Evolutionary conservation across 108 stramenopile genomes (phyloP), one percentile per base, ranked within the genome.

Genomic region (Chaetoceros tenuissimus): DNA sequence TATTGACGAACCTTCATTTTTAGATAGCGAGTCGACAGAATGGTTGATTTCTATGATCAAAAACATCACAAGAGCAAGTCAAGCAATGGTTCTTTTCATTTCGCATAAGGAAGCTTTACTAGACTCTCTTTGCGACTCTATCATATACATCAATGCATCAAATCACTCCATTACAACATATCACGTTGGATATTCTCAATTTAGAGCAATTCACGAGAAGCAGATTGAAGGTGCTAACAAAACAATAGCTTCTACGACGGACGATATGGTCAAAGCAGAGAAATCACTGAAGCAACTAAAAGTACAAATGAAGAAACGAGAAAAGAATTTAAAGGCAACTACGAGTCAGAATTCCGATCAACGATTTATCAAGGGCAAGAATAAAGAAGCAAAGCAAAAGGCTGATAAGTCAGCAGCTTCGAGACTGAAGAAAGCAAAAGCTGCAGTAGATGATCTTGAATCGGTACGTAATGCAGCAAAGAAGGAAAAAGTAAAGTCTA

Each of bases 1-100:
- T 16, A 53, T 84, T 52, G 83, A 84, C 47, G 83, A 84, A 49
- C 83, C 83, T 21, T 75, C 77, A 17, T 84, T 84, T 69, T 60
- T 84, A 60, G 83, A 84, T 46, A 48, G 3, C 1, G 28, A 19
- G 5, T 75, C 79, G 1, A 72, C 55, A 3, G 31, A 53, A 26
- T 84, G 83, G 83, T 28, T 84, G 10, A 53, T 75, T 3, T 22
- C 54, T 34, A 52, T 60, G 26, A 7, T 51, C 2, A 50, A 52
- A 24, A 21, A 62, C 3, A 25, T 66, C 24, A 65, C 75, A 2
- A 55, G 48, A 18, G 23, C 13, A 0, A 61, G 63, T 18, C 51
- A 71, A 22, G 49, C 71, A 27, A 80, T 84, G 24, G 64, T 84
- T 20, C 10, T 78, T 1, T 21, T 84, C 3, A 80, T 84, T 30